Conservation (phyloP, 805 yeast species). For the Limtongia smithiae region DNA sequence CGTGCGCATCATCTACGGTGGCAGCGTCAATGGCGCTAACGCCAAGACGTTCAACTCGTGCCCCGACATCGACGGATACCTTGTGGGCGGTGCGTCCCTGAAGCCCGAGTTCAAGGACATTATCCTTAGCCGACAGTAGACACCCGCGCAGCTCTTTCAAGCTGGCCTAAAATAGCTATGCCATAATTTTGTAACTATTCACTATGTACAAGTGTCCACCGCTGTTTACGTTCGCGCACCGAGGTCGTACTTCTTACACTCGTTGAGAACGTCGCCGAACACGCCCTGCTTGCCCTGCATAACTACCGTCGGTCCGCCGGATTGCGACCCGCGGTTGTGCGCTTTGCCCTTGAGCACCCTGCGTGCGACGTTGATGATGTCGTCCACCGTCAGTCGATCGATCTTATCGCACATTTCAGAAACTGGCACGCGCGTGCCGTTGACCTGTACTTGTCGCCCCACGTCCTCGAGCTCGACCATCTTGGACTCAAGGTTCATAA, state of each 20-base stretch:
- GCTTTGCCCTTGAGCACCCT: constrained; percentile 69
- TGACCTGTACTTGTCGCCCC: constrained; percentile 86
- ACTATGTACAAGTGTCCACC: background rate
- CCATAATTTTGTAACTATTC: background rate
- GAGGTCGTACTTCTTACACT: constrained; percentile 67
- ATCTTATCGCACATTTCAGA: constrained; percentile 78
- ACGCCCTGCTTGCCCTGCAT: constrained; percentile 82
- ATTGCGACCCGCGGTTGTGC: constrained; percentile 45
- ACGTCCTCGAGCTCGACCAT: constrained; percentile 92
- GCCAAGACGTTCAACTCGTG: constrained; percentile 86
- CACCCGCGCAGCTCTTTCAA: no score
- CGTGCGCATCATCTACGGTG: constrained; percentile 95
- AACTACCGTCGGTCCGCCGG: constrained; percentile 76
- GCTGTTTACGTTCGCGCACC: constrained; percentile 42
- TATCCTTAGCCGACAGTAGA: constrained; percentile 48
- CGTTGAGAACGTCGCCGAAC: constrained; percentile 77
- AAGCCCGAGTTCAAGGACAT: constrained; percentile 97
- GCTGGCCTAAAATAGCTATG: no score
- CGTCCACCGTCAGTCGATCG: constrained; percentile 60
- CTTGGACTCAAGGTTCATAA: constrained; percentile 91
- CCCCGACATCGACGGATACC: constrained; percentile 94
- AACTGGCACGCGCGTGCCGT: constrained; percentile 65
- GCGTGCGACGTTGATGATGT: constrained; percentile 69
- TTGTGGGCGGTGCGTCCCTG: constrained; percentile 98
- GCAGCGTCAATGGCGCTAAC: constrained; percentile 94